phyloP scores from a whole-genome alignment of 495 filamentous ascomycete genomes.

The Physcia stellaris region DNA sequence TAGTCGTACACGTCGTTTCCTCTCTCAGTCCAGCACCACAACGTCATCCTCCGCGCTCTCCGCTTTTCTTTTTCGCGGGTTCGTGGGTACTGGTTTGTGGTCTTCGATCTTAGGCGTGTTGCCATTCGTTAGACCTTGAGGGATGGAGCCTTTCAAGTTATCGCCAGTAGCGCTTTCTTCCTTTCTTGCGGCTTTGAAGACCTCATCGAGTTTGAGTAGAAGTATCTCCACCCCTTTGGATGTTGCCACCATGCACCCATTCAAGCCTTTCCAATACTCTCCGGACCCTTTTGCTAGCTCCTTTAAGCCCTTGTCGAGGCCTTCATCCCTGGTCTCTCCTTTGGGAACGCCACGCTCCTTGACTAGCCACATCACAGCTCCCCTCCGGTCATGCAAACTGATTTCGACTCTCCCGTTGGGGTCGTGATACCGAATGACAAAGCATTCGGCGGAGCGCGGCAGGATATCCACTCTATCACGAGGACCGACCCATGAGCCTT shows the following conservation, averaged over 20 bases:
- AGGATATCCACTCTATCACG: conserved; percentile 10
- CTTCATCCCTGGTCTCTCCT: conserved; percentile 13
- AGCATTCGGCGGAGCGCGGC: conserved; percentile 29
- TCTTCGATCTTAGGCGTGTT: neutral
- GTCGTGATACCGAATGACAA: conserved; percentile 29
- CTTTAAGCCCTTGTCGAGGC: conserved; percentile 5
- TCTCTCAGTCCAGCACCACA: conserved; percentile 3
- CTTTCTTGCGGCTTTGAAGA: conserved; percentile 4
- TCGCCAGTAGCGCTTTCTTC: neutral
- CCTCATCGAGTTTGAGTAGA: conserved; percentile 14
- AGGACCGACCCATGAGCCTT: conserved; percentile 19
- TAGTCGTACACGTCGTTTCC: too few relatives aligned
- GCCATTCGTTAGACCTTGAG: neutral
- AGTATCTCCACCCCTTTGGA: conserved; percentile 29
- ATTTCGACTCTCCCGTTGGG: conserved; percentile 26
- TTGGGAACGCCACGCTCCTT: conserved; percentile 19
- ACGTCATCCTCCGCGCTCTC: neutral
- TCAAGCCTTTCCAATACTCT: conserved; percentile 35
- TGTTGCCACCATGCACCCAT: conserved; percentile 28
- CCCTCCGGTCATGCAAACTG: conserved; percentile 18
- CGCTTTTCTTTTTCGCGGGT: neutral
- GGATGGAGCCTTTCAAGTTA: neutral
- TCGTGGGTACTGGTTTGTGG: neutral
- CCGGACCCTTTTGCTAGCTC: conserved; percentile 29
- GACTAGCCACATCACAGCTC: conserved; percentile 28